Base-by-base conservation (phyloP, 208 protist genomes). In the Wallacemonas collosoma region DNA sequence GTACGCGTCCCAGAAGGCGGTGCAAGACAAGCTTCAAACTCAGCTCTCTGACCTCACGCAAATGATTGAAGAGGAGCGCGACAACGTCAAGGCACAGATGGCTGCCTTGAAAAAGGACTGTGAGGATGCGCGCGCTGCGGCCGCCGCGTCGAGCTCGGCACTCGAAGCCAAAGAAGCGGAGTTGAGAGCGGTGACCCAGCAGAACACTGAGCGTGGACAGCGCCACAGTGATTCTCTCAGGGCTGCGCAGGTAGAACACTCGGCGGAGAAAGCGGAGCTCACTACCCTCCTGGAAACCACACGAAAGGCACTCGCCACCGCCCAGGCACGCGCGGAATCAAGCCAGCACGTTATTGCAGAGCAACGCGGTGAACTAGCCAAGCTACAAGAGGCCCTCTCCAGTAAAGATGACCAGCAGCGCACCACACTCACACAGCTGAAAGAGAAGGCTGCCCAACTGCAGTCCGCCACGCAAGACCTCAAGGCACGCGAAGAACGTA, bases 401-500 rank as follows among this genome's bases (percentile, higher is more conserved):
- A 53, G 39, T 17, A 68, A 68, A 36, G 39, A 76, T 9, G 47
- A 56, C 8, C 65, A 75, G 36, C 44, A 71, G 15, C 72, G 62
- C 6, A 41, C 71, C 50, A 63, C 71, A 5, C 44, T 61, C 44
- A 17, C 39, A 6, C 74, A 56, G 17, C 39, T 72, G 3, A 68
- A 62, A 14, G 74, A 72, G 36, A 71, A 75, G 15, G 73, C 70
- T n/a, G 70, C 57, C 8, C 64, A 56, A 7, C 44, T 70, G 15
- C 72, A 71, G 26, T 15, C 51, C 12, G 73, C 61, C n/a, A 66
- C 68, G 26, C 48, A 45, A 2, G 67, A 71, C 7, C 57, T 79
- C 38, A 71, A 71, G 57, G n/a, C 26, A 0, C 75, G 55, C 5
- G 50, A 67, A 11, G 15, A 57, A 1, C 26, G 35, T 2, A 5